Conservation (phyloP, 306 rosid species). For the Vicia faba region DNA sequence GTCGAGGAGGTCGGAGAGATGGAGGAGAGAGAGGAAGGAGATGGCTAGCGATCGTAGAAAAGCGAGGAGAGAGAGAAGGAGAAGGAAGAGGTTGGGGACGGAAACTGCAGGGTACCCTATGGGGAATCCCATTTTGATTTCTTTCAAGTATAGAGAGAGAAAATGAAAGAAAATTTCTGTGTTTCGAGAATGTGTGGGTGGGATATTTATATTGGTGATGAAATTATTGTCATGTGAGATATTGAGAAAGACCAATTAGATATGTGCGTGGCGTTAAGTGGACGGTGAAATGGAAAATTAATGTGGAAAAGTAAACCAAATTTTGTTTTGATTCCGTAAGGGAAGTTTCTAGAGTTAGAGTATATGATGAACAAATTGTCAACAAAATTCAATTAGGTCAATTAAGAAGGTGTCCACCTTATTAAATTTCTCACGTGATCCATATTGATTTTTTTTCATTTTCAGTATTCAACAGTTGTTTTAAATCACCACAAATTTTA, state of each 20-base stretch:
- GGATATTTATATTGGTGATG: not conserved
- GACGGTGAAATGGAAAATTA: not conserved
- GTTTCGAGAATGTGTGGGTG: not conserved
- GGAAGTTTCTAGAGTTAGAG: too few relatives aligned
- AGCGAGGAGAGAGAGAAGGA: constrained; percentile 61
- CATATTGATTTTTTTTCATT: too few relatives aligned
- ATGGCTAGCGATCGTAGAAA: constrained; percentile 56
- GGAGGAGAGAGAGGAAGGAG: constrained; percentile 61
- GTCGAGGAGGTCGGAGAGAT: constrained; percentile 70
- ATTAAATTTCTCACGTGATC: too few relatives aligned
- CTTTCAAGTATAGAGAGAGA: constrained; percentile 9
- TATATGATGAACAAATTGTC: too few relatives aligned
- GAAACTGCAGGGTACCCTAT: constrained; percentile 70
- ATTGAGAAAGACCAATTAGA: constrained; percentile 7
- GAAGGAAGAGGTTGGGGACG: constrained; percentile 66
- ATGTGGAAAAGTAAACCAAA: not conserved
- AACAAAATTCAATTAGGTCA: too few relatives aligned
- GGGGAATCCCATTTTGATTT: constrained; percentile 63
- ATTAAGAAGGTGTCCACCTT: too few relatives aligned
- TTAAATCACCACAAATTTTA: too few relatives aligned
- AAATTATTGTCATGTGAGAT: not conserved
- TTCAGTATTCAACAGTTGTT: too few relatives aligned
- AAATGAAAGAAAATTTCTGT: not conserved
- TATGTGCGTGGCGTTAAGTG: not conserved
- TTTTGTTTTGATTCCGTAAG: too few relatives aligned